These are phyloP conservation scores for Diphasiastrum complanatum DNA, from an alignment of 83 land plant species.

Conservation along the genomic window DNA sequence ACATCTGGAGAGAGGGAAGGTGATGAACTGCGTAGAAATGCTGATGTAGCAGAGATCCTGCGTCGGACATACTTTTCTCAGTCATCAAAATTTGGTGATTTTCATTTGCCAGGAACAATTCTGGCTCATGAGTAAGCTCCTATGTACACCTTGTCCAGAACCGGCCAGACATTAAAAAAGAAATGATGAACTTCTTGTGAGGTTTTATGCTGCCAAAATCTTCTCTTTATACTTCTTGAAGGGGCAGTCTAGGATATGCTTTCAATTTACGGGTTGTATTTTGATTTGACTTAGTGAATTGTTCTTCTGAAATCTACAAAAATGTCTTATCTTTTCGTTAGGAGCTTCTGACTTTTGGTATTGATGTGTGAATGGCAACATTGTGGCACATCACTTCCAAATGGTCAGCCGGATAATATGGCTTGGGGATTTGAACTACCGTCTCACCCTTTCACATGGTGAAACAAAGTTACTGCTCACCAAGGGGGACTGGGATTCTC, in stretches of 20 bases:
- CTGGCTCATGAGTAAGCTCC: constrained; percentile 80
- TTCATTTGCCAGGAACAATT: constrained; percentile 64
- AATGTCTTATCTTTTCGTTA: no score
- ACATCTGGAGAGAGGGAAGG: constrained; percentile 87
- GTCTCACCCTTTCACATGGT: constrained; percentile 63
- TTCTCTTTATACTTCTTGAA: no score
- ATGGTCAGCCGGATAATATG: constrained; percentile 80
- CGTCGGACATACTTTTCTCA: constrained; percentile 70
- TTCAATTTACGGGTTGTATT: background rate
- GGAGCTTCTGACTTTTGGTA: no score
- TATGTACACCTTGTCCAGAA: no score
- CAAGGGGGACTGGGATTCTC: constrained; percentile 72
- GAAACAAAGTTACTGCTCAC: constrained; percentile 61
- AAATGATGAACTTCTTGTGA: constrained; percentile 2
- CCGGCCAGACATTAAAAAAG: no score
- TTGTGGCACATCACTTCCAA: background rate
- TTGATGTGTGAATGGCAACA: background rate
- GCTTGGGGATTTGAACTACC: constrained; percentile 95
- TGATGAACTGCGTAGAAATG: constrained; percentile 73
- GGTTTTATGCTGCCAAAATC: no score
- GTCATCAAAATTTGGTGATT: constrained; percentile 34
- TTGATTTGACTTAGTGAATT: background rate
- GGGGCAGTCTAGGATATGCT: no score
- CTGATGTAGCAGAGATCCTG: constrained; percentile 79
- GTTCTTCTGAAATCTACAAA: background rate